Evolutionary conservation across 1,284 basidiomycete species (phyloP).

Genomic region (Sparassis latifolia): DNA sequence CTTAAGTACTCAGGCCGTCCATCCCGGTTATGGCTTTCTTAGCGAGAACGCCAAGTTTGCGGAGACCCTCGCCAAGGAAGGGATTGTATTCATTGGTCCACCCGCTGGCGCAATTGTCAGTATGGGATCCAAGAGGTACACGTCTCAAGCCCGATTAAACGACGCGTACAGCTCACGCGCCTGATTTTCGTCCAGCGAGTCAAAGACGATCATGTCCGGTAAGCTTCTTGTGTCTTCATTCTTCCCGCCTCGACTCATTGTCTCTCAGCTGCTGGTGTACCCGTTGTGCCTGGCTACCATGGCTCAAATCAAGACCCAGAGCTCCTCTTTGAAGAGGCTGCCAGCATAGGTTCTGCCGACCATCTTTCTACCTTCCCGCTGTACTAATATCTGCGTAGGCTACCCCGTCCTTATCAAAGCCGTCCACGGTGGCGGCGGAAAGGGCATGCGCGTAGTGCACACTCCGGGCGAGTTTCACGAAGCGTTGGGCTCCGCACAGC

Average conservation of each 20-base stretch:
- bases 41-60: constrained; percentile 93
- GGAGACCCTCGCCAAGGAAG: constrained; percentile 77
- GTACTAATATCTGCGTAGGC: constrained; percentile 29
- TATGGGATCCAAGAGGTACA: constrained; percentile 88
- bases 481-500: constrained; percentile 76
- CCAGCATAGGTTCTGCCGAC: constrained; percentile 56
- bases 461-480: constrained; percentile 63
- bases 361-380: not conserved
- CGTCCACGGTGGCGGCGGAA: constrained; percentile 93
- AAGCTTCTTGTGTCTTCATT: constrained; percentile 14
- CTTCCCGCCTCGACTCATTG: not conserved
- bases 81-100: constrained; percentile 94
- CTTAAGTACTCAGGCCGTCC: constrained; percentile 33
- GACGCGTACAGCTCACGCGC: not conserved
- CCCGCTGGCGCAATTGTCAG: constrained; percentile 89
- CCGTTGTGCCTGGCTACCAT: constrained; percentile 92
- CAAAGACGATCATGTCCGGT: constrained; percentile 89
- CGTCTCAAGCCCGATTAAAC: not conserved
- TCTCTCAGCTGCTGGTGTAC: constrained; percentile 72
- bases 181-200: constrained; percentile 45
- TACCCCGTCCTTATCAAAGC: constrained; percentile 96
- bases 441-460: constrained; percentile 91
- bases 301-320: constrained; percentile 66
- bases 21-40: constrained; percentile 86
- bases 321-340: constrained; percentile 58